Evolutionary conservation across 371 early-diverging fungal genomes (phyloP).

Genomic region (Caulochytrium protostelioides): DNA sequence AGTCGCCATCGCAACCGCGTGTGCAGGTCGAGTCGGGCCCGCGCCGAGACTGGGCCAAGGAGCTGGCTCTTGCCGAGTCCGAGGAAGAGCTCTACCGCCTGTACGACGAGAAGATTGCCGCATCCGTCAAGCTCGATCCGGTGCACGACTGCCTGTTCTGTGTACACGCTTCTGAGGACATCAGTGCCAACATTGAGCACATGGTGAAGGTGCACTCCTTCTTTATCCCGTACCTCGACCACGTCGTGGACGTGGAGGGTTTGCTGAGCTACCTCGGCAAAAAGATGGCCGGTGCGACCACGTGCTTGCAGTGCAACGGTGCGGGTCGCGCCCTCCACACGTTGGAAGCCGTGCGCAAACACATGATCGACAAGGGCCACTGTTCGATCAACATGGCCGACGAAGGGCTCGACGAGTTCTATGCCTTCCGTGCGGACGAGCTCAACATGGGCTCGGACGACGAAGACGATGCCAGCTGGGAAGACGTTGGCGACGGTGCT

Average conservation of each 20-base stretch:
- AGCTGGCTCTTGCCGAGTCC: conserved; percentile 10
- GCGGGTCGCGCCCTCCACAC: conserved; percentile 60
- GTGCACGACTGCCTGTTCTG: conserved; percentile 22
- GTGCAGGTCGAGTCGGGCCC: neutral
- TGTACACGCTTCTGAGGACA: neutral
- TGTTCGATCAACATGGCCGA: no score
- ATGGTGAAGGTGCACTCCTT: conserved; percentile 76
- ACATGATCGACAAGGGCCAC: conserved; percentile 89
- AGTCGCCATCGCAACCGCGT: no score
- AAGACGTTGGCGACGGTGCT: neutral
- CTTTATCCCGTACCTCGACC: conserved; percentile 90
- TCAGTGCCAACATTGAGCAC: conserved; percentile 50
- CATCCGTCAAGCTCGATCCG: conserved; percentile 22
- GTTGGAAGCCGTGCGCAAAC: conserved; percentile 73
- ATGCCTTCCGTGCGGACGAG: conserved; percentile 55
- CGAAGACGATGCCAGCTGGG: neutral
- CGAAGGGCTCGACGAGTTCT: conserved; percentile 74
- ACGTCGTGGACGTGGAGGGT: conserved; percentile 63
- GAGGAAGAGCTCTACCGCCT: conserved; percentile 19
- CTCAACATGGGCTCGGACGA: conserved; percentile 9
- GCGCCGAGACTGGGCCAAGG: neutral
- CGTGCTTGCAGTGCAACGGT: conserved; percentile 86
- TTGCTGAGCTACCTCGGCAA: conserved; percentile 76
- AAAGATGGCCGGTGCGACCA: conserved; percentile 75
- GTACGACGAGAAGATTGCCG: conserved; percentile 21